These are phyloP conservation scores for Aureobasidium namibiae DNA, from an alignment of 2,329 filamentous ascomycete genomes.

Conservation along the genomic window DNA sequence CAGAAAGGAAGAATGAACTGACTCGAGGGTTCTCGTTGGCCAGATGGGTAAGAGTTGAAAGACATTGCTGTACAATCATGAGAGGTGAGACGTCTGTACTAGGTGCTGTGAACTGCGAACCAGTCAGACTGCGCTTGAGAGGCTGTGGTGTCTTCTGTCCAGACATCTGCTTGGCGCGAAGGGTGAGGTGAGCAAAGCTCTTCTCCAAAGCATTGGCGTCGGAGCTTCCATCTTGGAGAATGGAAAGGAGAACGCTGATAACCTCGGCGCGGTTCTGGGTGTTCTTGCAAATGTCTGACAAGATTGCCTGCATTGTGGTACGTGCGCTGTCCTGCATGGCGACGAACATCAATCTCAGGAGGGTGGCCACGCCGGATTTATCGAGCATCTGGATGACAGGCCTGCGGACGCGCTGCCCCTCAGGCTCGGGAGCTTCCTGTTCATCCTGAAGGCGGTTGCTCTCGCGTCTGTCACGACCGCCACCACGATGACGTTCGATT, in stretches of 20 bases:
- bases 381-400: constrained; percentile 94
- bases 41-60: constrained; percentile 75
- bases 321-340: constrained; percentile 82
- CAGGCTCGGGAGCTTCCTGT: constrained; percentile 4
- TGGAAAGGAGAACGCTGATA: constrained; percentile 82
- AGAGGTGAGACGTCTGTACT: constrained; percentile 85
- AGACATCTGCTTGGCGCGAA: constrained; percentile 68
- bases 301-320: constrained; percentile 73
- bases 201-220: constrained; percentile 91
- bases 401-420: constrained; percentile 35
- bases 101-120: constrained; percentile 37
- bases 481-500: constrained; percentile 25
- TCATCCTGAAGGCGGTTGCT: constrained; percentile 16
- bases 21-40: constrained; percentile 80
- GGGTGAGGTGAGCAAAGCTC: constrained; percentile 86
- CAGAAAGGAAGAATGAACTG: constrained; percentile 83
- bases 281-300: constrained; percentile 90
- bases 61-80: constrained; percentile 90
- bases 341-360: constrained; percentile 97
- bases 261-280: constrained; percentile 93
- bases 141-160: constrained; percentile 76
- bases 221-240: constrained; percentile 88
- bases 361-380: constrained; percentile 88
- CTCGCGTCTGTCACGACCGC: constrained; percentile 1
- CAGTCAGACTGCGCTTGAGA: constrained; percentile 66